A percentile compares a stretch with the other conserved stretches of the same genome.
phyloP scores from a whole-genome alignment of 805 yeast species.

The Wickerhamomyces chambardii region DNA sequence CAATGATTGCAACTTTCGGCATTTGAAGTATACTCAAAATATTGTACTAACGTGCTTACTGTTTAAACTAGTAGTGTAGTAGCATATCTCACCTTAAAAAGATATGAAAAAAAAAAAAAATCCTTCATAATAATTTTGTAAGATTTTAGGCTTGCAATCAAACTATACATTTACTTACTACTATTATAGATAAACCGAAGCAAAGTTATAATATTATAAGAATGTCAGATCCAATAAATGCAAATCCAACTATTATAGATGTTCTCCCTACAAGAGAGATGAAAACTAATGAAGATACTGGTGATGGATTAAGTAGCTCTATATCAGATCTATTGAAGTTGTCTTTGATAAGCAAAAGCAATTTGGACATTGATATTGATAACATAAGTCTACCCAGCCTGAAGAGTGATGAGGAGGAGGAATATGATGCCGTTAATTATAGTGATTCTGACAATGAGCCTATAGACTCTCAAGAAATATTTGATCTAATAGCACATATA shows the following conservation, averaged over 20 bases:
- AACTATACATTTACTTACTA: too few relatives aligned
- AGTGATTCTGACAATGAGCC: conserved; percentile 39
- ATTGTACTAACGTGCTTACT: too few relatives aligned
- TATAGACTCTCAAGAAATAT: conserved; percentile 85
- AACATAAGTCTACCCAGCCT: conserved; percentile 6
- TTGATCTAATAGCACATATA: conserved; percentile 74
- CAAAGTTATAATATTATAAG: too few relatives aligned
- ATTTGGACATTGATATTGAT: conserved; percentile 3
- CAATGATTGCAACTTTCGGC: conserved; percentile 33
- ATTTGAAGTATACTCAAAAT: background rate
- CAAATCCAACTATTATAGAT: conserved; percentile 83
- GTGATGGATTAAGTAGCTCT: conserved; percentile 4
- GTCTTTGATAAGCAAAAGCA: background rate
- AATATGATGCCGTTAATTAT: conserved; percentile 12
- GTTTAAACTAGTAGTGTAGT: too few relatives aligned
- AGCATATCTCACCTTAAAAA: too few relatives aligned
- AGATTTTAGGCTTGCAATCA: too few relatives aligned
- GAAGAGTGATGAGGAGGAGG: conserved; percentile 13
- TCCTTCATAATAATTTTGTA: too few relatives aligned
- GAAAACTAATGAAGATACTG: conserved; percentile 9
- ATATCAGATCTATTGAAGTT: background rate
- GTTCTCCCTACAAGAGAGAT: conserved; percentile 64
- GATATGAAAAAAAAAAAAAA: too few relatives aligned
- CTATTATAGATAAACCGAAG: too few relatives aligned
- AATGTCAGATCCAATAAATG: conserved; percentile 83